Conservation (phyloP, 768 basidiomycete genomes). For the Pholiota conissans region DNA sequence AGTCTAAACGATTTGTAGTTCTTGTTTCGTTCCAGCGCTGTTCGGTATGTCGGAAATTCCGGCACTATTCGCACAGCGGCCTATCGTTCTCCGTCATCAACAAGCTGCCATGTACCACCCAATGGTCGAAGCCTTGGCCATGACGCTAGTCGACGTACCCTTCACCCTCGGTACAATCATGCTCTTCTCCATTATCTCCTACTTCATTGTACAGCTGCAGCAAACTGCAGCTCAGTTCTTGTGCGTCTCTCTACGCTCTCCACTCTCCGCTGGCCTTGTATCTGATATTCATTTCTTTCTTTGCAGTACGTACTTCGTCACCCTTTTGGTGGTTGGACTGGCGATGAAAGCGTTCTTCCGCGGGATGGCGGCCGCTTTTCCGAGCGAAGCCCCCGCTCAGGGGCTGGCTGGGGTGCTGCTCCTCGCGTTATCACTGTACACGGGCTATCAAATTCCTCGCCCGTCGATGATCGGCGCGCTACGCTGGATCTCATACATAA, state of each 20-base stretch:
- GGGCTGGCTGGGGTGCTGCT: slow-evolving; percentile 50
- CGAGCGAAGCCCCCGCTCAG: slow-evolving; percentile 60
- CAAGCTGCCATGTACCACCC: slow-evolving; percentile 60
- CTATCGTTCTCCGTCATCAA: slow-evolving; percentile 57
- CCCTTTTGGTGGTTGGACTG: slow-evolving; percentile 56
- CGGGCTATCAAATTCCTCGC: slow-evolving; percentile 49
- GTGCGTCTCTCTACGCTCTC: slow-evolving; percentile 36
- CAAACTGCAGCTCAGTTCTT: slow-evolving; percentile 61
- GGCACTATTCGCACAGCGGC: slow-evolving; percentile 59
- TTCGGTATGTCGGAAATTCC: slow-evolving; percentile 69
- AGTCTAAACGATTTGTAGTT: slow-evolving; percentile 32
- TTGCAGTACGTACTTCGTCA: slow-evolving; percentile 56
- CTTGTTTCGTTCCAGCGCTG: slow-evolving; percentile 59
- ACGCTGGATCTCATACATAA: slow-evolving; percentile 66
- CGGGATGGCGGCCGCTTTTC: slow-evolving; percentile 58
- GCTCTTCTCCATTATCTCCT: slow-evolving; percentile 50
- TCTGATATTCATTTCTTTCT: slow-evolving; percentile 1
- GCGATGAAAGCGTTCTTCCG: slow-evolving; percentile 81
- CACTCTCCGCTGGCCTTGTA: neutral
- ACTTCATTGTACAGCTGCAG: slow-evolving; percentile 64
- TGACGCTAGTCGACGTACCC: slow-evolving; percentile 63
- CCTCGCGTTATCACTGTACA: slow-evolving; percentile 30
- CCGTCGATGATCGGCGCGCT: slow-evolving; percentile 69
- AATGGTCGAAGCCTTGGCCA: slow-evolving; percentile 42
- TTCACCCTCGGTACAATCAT: slow-evolving; percentile 48